Evolutionary conservation across 2,329 filamentous ascomycete species (phyloP).

Genomic region (Botryotinia globosa): DNA sequence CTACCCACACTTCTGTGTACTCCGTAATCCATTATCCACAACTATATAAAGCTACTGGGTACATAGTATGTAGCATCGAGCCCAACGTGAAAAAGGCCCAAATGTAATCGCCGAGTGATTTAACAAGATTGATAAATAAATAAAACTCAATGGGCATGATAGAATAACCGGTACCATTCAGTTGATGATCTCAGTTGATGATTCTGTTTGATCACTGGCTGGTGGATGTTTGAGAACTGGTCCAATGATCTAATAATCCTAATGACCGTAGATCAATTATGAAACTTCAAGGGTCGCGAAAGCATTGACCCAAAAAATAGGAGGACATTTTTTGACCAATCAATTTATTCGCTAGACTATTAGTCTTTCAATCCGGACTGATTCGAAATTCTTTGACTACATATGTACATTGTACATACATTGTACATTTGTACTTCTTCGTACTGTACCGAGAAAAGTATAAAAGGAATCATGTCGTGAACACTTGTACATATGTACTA

Average conservation of each 20-base stretch:
- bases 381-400: background rate
- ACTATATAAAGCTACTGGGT: background rate
- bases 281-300: slow-evolving; percentile 14
- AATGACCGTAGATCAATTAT: slow-evolving; percentile 11
- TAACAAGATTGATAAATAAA: background rate
- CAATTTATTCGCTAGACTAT: background rate
- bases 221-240: slow-evolving; percentile 14
- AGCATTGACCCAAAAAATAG: slow-evolving; percentile 2
- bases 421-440: no score
- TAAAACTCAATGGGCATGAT: background rate
- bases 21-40: no score
- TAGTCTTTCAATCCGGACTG: background rate
- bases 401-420: no score
- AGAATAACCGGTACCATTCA: background rate
- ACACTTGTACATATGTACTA: background rate
- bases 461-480: slow-evolving; percentile 6
- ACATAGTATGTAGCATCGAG: background rate
- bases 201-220: slow-evolving; percentile 19
- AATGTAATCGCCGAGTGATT: background rate
- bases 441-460: no score
- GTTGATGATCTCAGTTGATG: background rate
- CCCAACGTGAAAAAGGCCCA: slow-evolving; percentile 2
- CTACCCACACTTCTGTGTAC: background rate
- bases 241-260: slow-evolving; percentile 19
- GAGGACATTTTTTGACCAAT: background rate